Base-by-base conservation (phyloP, 2,329 filamentous ascomycete species). In the Ploettnerulaceae sp. region DNA sequence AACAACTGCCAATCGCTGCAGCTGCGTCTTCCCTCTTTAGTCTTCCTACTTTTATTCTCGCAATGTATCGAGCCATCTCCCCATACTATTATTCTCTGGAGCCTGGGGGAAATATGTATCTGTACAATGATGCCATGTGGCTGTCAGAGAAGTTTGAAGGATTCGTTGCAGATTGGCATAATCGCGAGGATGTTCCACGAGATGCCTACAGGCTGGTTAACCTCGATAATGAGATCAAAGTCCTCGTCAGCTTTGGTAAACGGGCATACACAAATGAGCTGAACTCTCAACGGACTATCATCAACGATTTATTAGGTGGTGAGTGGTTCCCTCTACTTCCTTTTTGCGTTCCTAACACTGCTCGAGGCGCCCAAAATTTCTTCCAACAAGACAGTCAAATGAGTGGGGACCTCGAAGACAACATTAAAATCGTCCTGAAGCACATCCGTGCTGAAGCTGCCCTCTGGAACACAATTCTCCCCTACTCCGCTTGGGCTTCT, bases 11-110 rank as follows among this genome's bases (percentile, higher is more conserved):
- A 0, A 79, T 91, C 40, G 75, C 81, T 1, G 71, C 82, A 9
- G 84, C 84, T 4, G 84, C 82, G 0, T 71, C 77, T 6, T 85
- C 82, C 0, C 70, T 93, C 0, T 89, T 89, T 59, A 75, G 74
- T 26, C 67, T 93, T 3, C 86, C 87, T 1, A 84, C 81, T 1
- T 75, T 89, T 14, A 74, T 82, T 1, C 69, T 93, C 33, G 85
- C 86, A n/a, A 79, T 90, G 67, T 93, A 89, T 64, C 75, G 87
- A 39, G 86, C 86, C 3, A 79, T 89, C 2, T 84, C 86, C 4
- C 80, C 84, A 0, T 77, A 84, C 47, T 86, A 86, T 59, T 93
- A 93, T 62, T 72, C 78, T 0, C 70, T 77, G 11, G 72, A 80
- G 29, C 67, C 69, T 11, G 76, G 75, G 18, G 81, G 81, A 18